These are phyloP conservation scores for Heliosperma pusillum DNA, from an alignment of 148 eudicot species.

Conservation along the genomic window DNA sequence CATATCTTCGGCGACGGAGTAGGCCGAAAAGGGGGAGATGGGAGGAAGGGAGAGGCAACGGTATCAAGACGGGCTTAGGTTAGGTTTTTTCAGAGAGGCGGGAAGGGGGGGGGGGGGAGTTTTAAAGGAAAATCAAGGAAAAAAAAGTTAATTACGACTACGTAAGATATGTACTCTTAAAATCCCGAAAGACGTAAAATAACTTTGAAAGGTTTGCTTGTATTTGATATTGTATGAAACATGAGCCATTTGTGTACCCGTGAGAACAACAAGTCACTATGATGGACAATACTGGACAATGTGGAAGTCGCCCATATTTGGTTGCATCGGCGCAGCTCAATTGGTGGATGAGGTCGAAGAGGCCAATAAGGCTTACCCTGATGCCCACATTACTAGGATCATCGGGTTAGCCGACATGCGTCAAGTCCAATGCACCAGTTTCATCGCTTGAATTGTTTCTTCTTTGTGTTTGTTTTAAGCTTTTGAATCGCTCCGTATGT, in stretches of 20 bases:
- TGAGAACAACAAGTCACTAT: constrained; percentile 23
- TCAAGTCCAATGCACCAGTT: constrained; percentile 23
- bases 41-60: no score
- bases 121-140: no score
- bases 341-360: constrained; percentile 10
- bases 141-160: no score
- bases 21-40: no score
- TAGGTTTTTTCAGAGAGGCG: no score
- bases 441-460: constrained; percentile 2
- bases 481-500: background rate
- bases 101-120: no score
- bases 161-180: no score
- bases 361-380: constrained; percentile 19
- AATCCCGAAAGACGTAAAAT: no score
- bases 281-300: constrained; percentile 23
- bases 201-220: no score
- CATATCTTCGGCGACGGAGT: no score
- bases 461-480: background rate
- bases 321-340: constrained; percentile 11
- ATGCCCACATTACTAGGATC: constrained; percentile 19
- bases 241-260: constrained; percentile 22
- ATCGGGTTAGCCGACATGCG: constrained; percentile 13
- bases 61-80: no score
- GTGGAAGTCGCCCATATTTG: constrained; percentile 20
- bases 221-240: no score